A percentile compares a stretch with the other conserved stretches of the same genome.
Evolutionary conservation across 306 rosid genomes (phyloP).

Genomic region (Rosa lucieae): DNA sequence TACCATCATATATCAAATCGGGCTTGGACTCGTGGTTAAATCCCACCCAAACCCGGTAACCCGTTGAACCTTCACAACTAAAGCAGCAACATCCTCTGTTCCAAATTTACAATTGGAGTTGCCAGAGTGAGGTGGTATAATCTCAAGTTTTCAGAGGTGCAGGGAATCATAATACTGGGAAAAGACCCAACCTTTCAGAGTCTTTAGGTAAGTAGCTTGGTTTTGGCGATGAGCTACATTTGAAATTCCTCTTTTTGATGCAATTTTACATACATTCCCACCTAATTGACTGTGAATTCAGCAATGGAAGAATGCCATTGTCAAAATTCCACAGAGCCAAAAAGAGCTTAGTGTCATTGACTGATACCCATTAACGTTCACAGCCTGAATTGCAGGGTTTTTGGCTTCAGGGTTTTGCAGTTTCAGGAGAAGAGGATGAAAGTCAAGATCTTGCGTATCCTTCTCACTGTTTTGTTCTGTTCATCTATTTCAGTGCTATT

Average conservation of each 20-base stretch:
- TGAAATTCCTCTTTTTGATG: not conserved
- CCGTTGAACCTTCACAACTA: too few species aligned
- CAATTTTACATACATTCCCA: not conserved
- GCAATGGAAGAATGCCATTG: not conserved
- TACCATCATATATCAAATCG: too few species aligned
- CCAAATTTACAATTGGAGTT: too few species aligned
- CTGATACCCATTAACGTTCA: not conserved
- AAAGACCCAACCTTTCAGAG: not conserved
- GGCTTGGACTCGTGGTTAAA: too few species aligned
- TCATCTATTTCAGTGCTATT: not conserved
- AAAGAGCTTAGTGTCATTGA: not conserved
- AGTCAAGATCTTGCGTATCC: conserved; percentile 66
- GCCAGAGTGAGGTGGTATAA: not conserved
- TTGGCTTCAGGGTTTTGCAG: conserved; percentile 18
- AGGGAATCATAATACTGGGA: not conserved
- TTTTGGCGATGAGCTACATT: not conserved
- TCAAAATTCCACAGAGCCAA: not conserved
- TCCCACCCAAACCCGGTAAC: too few species aligned
- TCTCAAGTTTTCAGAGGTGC: not conserved
- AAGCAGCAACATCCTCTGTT: too few species aligned
- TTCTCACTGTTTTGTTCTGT: conserved; percentile 17
- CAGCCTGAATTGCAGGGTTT: not conserved
- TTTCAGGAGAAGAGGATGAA: conserved; percentile 41
- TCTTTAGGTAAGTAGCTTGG: not conserved
- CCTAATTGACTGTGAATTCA: not conserved